Percentiles rank a stretch among this genome's conserved stretches.
Conservation (phyloP, 345 rosid species). For the Psidium friedrichsthalianum region DNA sequence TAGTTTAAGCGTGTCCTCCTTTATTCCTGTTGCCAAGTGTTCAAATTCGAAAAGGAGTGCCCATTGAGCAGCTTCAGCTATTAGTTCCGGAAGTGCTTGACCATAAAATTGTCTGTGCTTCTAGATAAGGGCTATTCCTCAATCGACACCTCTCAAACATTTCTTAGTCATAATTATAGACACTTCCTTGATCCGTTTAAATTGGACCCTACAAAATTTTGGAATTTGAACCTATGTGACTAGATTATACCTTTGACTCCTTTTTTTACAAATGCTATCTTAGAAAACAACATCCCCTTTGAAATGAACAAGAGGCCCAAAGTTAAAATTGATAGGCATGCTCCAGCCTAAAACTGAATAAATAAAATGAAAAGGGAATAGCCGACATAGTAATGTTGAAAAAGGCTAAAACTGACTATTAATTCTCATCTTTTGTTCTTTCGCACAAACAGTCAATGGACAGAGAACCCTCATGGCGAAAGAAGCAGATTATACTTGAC, state of each 20-base stretch:
- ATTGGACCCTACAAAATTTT: background rate
- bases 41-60: background rate
- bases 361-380: background rate
- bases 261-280: background rate
- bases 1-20: background rate
- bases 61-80: background rate
- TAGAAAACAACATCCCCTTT: background rate
- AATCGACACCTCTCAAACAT: background rate
- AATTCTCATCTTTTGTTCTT: background rate
- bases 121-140: background rate
- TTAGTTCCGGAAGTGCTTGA: background rate
- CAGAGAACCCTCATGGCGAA: background rate
- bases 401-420: background rate
- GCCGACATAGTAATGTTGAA: background rate
- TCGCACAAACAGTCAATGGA: background rate
- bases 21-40: background rate
- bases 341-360: background rate
- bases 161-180: background rate
- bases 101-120: background rate
- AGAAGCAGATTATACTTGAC: background rate
- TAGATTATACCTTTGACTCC: background rate
- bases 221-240: background rate
- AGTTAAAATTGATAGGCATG: background rate
- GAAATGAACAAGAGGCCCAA: background rate
- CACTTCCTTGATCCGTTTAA: background rate